phyloP scores from a whole-genome alignment of 768 basidiomycete species.

The Podaxis carcinomalis region DNA sequence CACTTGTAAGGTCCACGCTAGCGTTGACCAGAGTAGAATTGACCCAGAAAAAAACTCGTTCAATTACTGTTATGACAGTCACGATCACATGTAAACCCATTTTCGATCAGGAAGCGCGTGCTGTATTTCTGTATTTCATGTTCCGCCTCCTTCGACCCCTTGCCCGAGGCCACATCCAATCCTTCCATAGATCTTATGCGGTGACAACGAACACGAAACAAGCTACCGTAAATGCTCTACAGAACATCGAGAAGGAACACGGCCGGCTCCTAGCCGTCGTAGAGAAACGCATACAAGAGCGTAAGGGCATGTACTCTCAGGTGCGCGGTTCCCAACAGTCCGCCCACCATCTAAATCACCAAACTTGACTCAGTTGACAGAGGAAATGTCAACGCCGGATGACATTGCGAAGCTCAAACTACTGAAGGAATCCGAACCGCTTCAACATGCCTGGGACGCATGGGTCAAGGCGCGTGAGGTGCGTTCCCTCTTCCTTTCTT shows the following conservation, averaged over 20 bases:
- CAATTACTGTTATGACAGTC: too few species aligned
- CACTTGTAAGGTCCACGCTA: too few species aligned
- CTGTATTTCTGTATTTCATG: neutral
- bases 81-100: neutral
- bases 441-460: slow-evolving; percentile 64
- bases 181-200: slow-evolving; percentile 1
- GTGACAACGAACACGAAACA: neutral
- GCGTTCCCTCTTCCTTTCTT: slow-evolving; percentile 17
- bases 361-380: slow-evolving; percentile 39
- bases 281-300: slow-evolving; percentile 47
- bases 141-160: slow-evolving; percentile 6
- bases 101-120: neutral
- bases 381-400: slow-evolving; percentile 46
- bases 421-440: slow-evolving; percentile 64
- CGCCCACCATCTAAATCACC: slow-evolving; percentile 5
- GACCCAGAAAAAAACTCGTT: too few species aligned
- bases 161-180: slow-evolving; percentile 6
- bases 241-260: slow-evolving; percentile 36
- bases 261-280: slow-evolving; percentile 52
- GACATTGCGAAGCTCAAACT: slow-evolving; percentile 57
- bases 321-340: slow-evolving; percentile 22
- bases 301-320: slow-evolving; percentile 40
- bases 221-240: slow-evolving; percentile 10
- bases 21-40: too few species aligned
- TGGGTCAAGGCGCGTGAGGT: slow-evolving; percentile 61